Conservation (phyloP, 2,329 filamentous ascomycete species). For the Diaporthe vaccinii region DNA sequence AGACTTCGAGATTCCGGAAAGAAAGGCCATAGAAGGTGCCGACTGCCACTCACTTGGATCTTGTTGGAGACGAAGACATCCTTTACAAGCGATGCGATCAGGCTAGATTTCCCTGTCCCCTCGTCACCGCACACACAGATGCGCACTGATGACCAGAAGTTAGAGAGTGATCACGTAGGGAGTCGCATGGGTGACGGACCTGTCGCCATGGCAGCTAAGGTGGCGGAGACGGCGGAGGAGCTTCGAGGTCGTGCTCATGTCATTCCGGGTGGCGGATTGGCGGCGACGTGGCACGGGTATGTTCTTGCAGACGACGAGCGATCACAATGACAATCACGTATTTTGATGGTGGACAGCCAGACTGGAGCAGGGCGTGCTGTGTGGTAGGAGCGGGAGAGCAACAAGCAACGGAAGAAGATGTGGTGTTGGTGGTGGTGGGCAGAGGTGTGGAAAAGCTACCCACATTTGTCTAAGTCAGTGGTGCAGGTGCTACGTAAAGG, state of each 20-base stretch:
- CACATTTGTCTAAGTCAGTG: constrained; percentile 4
- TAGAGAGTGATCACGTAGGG: constrained; percentile 33
- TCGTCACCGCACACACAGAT: constrained; percentile 98
- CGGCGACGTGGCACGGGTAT: neutral
- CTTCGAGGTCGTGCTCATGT: constrained; percentile 22
- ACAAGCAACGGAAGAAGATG: neutral
- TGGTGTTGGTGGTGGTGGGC: constrained; percentile 2
- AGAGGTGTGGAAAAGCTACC: constrained; percentile 21
- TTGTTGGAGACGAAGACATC: constrained; percentile 96
- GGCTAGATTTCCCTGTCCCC: constrained; percentile 91
- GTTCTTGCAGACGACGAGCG: neutral
- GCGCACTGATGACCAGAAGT: constrained; percentile 69
- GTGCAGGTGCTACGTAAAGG: neutral
- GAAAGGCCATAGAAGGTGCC: too few relatives aligned
- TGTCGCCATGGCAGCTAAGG: constrained; percentile 46
- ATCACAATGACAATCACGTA: neutral
- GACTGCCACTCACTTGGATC: constrained; percentile 68
- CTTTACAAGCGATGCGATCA: constrained; percentile 96
- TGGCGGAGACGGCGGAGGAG: constrained; percentile 24
- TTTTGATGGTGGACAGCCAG: neutral
- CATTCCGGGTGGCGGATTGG: constrained; percentile 15
- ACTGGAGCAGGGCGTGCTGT: neutral
- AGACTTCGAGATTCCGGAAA: too few relatives aligned
- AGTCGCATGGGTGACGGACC: constrained; percentile 42
- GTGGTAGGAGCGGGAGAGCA: neutral